Base-by-base conservation (phyloP, 1,139 yeast genomes). In the Zygosaccharomyces sapae region DNA sequence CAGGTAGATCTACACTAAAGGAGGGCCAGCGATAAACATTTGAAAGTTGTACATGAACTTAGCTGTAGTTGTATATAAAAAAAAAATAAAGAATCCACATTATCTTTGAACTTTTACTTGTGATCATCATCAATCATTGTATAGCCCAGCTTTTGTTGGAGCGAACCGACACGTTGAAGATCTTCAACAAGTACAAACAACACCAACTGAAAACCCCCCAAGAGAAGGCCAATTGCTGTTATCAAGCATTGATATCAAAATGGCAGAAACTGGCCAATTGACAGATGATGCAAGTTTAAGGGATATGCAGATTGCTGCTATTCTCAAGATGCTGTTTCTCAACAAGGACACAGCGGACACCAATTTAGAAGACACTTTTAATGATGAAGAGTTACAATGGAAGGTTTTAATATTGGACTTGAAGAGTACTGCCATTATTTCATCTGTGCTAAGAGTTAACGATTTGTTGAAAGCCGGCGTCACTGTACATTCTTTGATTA, bases 1-100 rank as follows among this genome's bases (percentile, higher is more conserved):
- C 98, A 4, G 98, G 98, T 45, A 81, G 95, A 61, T 86, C 95
- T n/a, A 84, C 95, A 20, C 75, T 90, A 71, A 89, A 88, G 68
- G 84, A 81, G 59, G 71, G 66, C 40, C 67, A 58, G 38, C 61
- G 58, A 42, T 59, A 50, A 50, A 37, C 36, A 35, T 30, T 13
- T 7, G 4, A 16, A 24, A 27, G 41, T 36, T 36, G 22, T 18
- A 40, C 8, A 33, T 24, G 13, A 41, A 18, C 9, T 31, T 25
- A 19, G 12, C 19, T 35, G 20, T 41, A 35, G 33, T 35, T 44
- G 35, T 44, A 41, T 24, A 25, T 37, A 36, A 36, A 36, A 9
- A 19, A 33, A 9, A n/a, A 9, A n/a, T n/a, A 13, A 33, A n/a
- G 18, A 33, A 13, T n/a, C 13, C 9, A 33, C 4, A 18, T 18